Base-by-base conservation (phyloP, 306 rosid species). In the Gillenia trifoliata region DNA sequence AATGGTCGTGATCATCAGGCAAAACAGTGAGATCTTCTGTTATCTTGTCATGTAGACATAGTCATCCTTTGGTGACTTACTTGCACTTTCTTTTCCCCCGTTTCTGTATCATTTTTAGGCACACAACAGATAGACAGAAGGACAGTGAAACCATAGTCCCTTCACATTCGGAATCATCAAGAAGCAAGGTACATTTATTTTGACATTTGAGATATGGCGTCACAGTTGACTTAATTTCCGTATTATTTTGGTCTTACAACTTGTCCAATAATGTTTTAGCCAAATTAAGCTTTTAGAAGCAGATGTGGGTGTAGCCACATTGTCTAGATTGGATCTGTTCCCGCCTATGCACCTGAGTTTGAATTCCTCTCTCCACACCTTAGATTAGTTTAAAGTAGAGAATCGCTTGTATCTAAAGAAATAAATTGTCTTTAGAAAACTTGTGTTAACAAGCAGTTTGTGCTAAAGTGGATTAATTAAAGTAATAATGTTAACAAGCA, bases 181-280 rank as follows among this genome's bases (percentile, higher is more conserved):
- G 79, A 79, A 93, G 73, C 82, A 87, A 93, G 98, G 98, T 93
- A 85, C 84, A 63, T 82, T 50, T 55, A 29, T 63, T 31, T 50
- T 69, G 36, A 47, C 57, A 33, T 15, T 43, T 65, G 64, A 61
- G 64, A 54, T 60, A 70, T 54, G 47, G 72, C 34, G 77, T 63
- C 49, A 31, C 22, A 34, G 68, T 82, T 78, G 9, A 70, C 26
- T 34, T 30, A 20, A 22, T 38, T 54, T 71, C 9, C 10, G 52
- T 47, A 47, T 5, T 1, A 47, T 47, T 45, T 47, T 55, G 61
- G 29, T 19, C 40, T 3, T 28, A 8, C n/a, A 47, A 47, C 41
- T 11, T 10, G 52, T 67, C 16, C 3, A 43, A 22, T 20, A 49
- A 69, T 54, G 28, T 54, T 33, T 33, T 16, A n/a, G 70, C 19